phyloP scores from a whole-genome alignment of 176 grass and related monocot genomes.

The Ensete ventricosum region DNA sequence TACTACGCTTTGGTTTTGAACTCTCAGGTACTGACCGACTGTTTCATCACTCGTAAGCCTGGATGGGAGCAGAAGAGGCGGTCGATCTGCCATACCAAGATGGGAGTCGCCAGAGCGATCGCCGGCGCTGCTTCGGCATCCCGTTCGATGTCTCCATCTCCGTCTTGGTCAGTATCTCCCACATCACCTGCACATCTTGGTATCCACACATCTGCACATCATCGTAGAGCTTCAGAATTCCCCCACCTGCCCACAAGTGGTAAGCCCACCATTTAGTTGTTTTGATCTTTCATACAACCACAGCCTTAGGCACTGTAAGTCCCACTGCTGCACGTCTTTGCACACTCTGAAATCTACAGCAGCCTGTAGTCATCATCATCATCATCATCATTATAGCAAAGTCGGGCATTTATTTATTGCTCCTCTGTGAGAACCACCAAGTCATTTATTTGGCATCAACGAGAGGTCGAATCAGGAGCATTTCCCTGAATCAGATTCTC shows the following conservation, averaged over 20 bases:
- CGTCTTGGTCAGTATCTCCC: slow-evolving; percentile 62
- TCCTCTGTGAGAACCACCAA: too few species aligned
- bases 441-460: too few species aligned
- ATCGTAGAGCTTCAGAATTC: slow-evolving; percentile 58
- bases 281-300: neutral
- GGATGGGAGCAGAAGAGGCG: neutral
- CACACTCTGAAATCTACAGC: too few species aligned
- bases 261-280: neutral
- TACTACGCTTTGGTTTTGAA: too few species aligned
- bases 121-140: slow-evolving; percentile 28
- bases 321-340: too few species aligned
- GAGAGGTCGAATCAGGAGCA: too few species aligned
- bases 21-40: neutral
- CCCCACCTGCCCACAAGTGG: slow-evolving; percentile 38
- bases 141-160: slow-evolving; percentile 31
- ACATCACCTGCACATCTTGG: slow-evolving; percentile 96
- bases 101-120: slow-evolving; percentile 51
- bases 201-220: slow-evolving; percentile 96
- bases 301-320: too few species aligned
- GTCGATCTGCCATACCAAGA: slow-evolving; percentile 37
- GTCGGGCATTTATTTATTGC: too few species aligned
- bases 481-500: too few species aligned
- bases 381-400: too few species aligned
- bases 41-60: neutral
- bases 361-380: too few species aligned